These are phyloP conservation scores for Coix lacrymajobi DNA, from an alignment of 176 grass and related monocot species.

Conservation along the genomic window DNA sequence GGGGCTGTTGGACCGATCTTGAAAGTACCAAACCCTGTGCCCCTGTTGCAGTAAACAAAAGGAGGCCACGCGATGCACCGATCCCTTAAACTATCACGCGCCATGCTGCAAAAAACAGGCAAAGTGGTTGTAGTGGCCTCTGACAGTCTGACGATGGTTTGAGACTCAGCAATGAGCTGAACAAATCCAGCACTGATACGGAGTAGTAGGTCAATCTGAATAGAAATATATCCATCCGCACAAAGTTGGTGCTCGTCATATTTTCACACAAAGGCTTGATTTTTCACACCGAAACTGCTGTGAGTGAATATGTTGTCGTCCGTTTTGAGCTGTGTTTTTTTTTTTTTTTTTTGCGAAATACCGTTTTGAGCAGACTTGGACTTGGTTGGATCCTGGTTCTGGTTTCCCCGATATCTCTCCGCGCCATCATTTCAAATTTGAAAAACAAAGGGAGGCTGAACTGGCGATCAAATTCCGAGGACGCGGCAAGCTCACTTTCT, in stretches of 20 bases:
- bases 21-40: slow-evolving; percentile 9
- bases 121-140: not conserved
- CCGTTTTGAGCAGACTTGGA: not conserved
- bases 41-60: not conserved
- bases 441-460: not conserved
- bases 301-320: not conserved
- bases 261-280: not conserved
- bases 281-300: not conserved
- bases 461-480: not conserved
- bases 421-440: not conserved
- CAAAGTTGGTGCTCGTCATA: not conserved
- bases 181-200: not conserved
- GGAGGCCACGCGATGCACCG: not conserved
- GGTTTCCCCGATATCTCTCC: not conserved
- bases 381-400: not conserved
- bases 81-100: not conserved
- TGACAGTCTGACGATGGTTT: not conserved
- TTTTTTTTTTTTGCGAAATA: too few relatives aligned
- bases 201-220: not conserved
- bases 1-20: not conserved
- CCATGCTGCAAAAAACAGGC: not conserved
- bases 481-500: not conserved
- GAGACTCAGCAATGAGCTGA: not conserved
- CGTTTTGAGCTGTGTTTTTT: too few relatives aligned
- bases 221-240: not conserved